A percentile compares a stretch with the other conserved stretches of the same genome.
Conservation (phyloP, 108 stramenopile species). For the Cyclotella kingstonii region DNA sequence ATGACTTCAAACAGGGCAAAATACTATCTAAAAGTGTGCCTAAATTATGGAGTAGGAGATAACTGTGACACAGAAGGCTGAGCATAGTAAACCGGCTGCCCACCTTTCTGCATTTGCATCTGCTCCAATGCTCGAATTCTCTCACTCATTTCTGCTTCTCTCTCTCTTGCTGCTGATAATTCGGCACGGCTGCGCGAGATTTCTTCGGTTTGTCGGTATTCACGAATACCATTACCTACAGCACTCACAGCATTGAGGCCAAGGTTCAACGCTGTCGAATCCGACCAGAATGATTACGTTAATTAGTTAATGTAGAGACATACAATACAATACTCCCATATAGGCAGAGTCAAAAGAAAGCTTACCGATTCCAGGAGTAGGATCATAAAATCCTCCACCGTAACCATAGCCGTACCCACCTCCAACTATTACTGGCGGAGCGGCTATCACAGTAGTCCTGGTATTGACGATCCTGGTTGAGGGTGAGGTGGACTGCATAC, state of each 20-base stretch:
- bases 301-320: neutral
- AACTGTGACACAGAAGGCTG: neutral
- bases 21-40: no score
- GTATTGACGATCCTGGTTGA: constrained; percentile 22
- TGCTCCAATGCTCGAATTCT: constrained; percentile 40
- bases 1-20: no score
- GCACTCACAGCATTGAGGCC: constrained; percentile 35
- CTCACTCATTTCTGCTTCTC: constrained; percentile 41
- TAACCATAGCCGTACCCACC: constrained; percentile 37
- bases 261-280: constrained; percentile 23
- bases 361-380: constrained; percentile 36
- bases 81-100: neutral
- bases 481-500: constrained; percentile 4
- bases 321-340: neutral
- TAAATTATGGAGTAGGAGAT: neutral
- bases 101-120: constrained; percentile 37
- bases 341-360: neutral
- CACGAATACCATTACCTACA: constrained; percentile 42
- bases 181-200: constrained; percentile 33
- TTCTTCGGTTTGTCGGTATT: constrained; percentile 42
- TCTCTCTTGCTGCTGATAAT: constrained; percentile 21
- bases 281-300: neutral
- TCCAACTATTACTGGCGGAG: constrained; percentile 29
- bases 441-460: constrained; percentile 16
- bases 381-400: constrained; percentile 30